A percentile compares a stretch with the other conserved stretches of the same genome.
These are phyloP conservation scores for Closterium sp. DNA, from an alignment of 139 green algal genomes.

Conservation along the genomic window DNA sequence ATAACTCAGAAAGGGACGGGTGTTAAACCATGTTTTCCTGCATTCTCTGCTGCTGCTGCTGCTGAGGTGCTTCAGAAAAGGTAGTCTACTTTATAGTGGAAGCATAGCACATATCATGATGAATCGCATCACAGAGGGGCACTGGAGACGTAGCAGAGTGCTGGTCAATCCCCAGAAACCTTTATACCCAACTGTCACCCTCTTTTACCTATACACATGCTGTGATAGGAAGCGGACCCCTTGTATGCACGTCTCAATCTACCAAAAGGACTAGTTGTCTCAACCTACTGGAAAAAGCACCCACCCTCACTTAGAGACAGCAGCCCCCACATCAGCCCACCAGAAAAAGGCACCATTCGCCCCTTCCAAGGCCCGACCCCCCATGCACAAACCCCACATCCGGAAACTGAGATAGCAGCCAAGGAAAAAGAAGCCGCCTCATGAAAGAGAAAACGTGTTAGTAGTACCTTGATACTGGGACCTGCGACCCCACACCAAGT, in stretches of 20 bases:
- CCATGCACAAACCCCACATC: background rate
- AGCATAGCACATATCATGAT: background rate
- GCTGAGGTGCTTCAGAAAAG: too few species aligned
- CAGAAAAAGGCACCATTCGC: background rate
- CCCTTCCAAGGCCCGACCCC: too few species aligned
- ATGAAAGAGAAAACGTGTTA: background rate
- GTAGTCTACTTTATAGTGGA: too few species aligned
- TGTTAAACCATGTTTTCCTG: too few species aligned
- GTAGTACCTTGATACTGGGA: too few species aligned
- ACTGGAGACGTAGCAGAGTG: background rate
- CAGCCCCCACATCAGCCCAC: background rate
- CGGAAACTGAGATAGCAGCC: too few species aligned
- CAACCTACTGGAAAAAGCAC: background rate
- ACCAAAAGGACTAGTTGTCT: background rate
- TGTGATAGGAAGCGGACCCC: background rate
- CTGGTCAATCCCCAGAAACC: background rate
- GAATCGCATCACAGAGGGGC: background rate
- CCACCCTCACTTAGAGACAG: too few species aligned
- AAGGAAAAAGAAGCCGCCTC: background rate
- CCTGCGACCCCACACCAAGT: too few species aligned
- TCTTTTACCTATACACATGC: background rate
- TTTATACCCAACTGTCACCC: background rate
- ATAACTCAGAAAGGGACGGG: too few species aligned
- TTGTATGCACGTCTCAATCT: background rate
- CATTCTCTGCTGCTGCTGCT: too few species aligned